Conservation (phyloP, 208 protist species). For the Herpetomonas tarakana region DNA sequence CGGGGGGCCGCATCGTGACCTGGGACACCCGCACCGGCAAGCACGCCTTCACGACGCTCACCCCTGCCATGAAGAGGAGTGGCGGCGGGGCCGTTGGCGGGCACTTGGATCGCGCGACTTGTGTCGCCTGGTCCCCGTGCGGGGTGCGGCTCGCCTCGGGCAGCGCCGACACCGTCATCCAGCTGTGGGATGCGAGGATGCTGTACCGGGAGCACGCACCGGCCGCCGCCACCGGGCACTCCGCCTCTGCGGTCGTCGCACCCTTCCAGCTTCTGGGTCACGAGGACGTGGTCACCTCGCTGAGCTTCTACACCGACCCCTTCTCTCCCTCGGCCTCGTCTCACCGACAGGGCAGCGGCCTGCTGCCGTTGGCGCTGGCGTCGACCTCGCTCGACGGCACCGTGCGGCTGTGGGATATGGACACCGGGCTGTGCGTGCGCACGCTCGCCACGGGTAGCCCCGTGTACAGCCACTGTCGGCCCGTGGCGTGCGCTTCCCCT, state of each 20-base stretch:
- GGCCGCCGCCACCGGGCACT: constrained; percentile 7
- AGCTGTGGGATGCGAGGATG: constrained; percentile 77
- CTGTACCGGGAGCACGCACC: constrained; percentile 22
- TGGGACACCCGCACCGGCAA: constrained; percentile 74
- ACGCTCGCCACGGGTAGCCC: constrained; percentile 42
- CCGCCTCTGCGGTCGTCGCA: constrained; percentile 10
- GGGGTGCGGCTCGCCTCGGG: constrained; percentile 73
- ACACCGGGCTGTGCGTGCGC: constrained; percentile 58
- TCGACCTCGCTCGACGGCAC: constrained; percentile 81
- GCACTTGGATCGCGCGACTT: constrained; percentile 53
- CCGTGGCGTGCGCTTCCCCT: constrained; percentile 2
- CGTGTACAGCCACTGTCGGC: constrained; percentile 61
- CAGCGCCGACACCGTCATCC: constrained; percentile 60
- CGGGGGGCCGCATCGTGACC: constrained; percentile 57
- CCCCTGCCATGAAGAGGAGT: background rate
- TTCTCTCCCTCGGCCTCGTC: background rate
- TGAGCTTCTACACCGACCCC: constrained; percentile 55
- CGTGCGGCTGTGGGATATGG: constrained; percentile 67
- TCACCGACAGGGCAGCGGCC: constrained; percentile 1
- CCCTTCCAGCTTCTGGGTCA: constrained; percentile 66
- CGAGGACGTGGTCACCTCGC: constrained; percentile 79
- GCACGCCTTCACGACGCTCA: constrained; percentile 42
- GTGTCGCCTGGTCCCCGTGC: constrained; percentile 79
- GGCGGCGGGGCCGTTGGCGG: constrained; percentile 17
- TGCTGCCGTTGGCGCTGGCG: constrained; percentile 53